A percentile compares a stretch with the other conserved stretches of the same genome.
Conservation (phyloP, 805 yeast genomes). For the Candida chauliodis region DNA sequence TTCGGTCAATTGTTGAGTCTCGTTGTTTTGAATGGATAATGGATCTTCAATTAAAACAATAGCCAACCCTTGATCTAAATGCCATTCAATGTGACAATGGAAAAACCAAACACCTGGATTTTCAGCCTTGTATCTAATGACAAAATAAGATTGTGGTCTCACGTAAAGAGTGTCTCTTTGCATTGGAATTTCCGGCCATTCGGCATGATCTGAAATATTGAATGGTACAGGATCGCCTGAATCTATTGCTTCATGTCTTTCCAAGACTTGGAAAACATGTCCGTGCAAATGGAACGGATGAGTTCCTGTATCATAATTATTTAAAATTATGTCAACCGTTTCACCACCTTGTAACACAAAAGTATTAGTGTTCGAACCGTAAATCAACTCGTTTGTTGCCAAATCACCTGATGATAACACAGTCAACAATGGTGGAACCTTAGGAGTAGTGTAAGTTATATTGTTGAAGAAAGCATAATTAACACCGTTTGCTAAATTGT, state of each 20-base stretch:
- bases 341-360: conserved; percentile 58
- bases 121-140: conserved; percentile 72
- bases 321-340: conserved; percentile 70
- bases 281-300: conserved; percentile 83
- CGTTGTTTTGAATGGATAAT: conserved; percentile 35
- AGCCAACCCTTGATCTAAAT: conserved; percentile 77
- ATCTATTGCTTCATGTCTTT: conserved; percentile 47
- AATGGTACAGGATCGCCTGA: conserved; percentile 56
- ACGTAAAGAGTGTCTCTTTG: conserved; percentile 70
- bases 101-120: conserved; percentile 95
- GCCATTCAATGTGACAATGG: conserved; percentile 91
- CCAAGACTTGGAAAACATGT: conserved; percentile 62
- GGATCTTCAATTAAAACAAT: conserved; percentile 73
- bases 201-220: conserved; percentile 30
- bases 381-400: conserved; percentile 56
- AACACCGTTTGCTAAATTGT: conserved; percentile 69
- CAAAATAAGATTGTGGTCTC: conserved; percentile 64
- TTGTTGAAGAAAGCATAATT: conserved; percentile 75
- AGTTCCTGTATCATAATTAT: conserved; percentile 76
- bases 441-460: conserved; percentile 60
- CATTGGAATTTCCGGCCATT: conserved; percentile 57
- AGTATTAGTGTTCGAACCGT: conserved; percentile 68
- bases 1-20: conserved; percentile 55
- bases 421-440: conserved; percentile 65
- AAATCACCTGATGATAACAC: conserved; percentile 58